Evolutionary conservation across 1,284 basidiomycete genomes (phyloP).

Genomic region (Veloboletus limbatus): DNA sequence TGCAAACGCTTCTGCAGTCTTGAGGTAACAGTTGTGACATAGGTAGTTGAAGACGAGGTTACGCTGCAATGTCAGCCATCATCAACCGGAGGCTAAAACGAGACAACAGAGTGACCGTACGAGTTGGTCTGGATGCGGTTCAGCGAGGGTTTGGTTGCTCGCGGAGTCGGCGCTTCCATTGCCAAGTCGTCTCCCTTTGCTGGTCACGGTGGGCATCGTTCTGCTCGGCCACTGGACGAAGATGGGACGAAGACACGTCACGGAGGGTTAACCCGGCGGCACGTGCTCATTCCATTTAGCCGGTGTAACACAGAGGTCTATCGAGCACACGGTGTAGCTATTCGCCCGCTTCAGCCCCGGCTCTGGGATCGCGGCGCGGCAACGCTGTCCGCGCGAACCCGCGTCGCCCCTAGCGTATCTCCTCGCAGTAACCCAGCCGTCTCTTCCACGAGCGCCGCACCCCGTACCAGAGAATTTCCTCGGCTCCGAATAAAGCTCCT

Average conservation of each 20-base stretch:
- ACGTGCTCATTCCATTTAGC: conserved; percentile 18
- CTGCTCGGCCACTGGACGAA: no score
- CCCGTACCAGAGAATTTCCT: conserved; percentile 29
- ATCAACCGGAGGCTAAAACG: conserved; percentile 1
- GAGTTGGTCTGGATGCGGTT: conserved; percentile 28
- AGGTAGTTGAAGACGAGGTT: conserved; percentile 81
- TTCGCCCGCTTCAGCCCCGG: conserved; percentile 21
- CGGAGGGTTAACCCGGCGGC: conserved; percentile 2
- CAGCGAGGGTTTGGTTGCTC: conserved; percentile 23
- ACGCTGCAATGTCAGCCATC: conserved; percentile 42
- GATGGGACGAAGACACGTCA: not conserved
- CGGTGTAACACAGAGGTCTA: conserved; percentile 2
- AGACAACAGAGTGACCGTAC: conserved; percentile 15
- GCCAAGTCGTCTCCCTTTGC: conserved; percentile 20
- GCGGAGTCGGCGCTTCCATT: conserved; percentile 3
- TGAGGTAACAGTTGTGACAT: conserved; percentile 67
- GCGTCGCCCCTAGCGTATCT: conserved; percentile 33
- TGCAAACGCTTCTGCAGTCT: conserved; percentile 69
- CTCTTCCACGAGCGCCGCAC: conserved; percentile 38
- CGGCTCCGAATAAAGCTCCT: conserved; percentile 27
- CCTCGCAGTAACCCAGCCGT: conserved; percentile 45
- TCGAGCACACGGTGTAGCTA: not conserved
- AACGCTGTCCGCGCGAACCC: conserved; percentile 10
- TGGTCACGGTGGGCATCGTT: conserved; percentile 22
- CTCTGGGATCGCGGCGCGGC: conserved; percentile 20